Conservation (phyloP, 1,139 yeast species). For the Zygosaccharomyces sapae region DNA sequence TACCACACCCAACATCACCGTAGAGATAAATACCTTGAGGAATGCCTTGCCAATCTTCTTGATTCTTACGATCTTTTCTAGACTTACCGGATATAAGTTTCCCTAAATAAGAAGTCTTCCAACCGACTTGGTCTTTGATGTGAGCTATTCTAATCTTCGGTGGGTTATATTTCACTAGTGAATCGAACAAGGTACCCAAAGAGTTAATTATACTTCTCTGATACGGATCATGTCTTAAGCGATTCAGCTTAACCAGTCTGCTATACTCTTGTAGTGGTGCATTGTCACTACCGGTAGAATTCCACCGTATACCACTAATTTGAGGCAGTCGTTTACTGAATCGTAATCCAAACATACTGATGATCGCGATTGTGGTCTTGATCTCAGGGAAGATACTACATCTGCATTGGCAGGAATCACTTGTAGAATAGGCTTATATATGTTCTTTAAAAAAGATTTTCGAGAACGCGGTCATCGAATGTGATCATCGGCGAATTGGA, state of each 20-base stretch:
- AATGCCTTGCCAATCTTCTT: slow-evolving; percentile 28
- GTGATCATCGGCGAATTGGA: slow-evolving; percentile 2
- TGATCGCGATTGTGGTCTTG: neutral
- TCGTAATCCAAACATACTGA: neutral
- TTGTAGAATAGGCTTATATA: neutral
- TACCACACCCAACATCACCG: slow-evolving; percentile 98
- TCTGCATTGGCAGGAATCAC: slow-evolving; percentile 3
- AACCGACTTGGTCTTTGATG: slow-evolving; percentile 44
- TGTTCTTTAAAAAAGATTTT: neutral
- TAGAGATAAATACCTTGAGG: slow-evolving; percentile 85
- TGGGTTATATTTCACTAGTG: slow-evolving; percentile 49
- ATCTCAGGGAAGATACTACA: neutral
- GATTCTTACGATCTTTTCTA: neutral
- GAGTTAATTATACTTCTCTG: slow-evolving; percentile 58
- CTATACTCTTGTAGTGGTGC: slow-evolving; percentile 63
- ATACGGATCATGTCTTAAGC: slow-evolving; percentile 59
- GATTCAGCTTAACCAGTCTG: slow-evolving; percentile 47
- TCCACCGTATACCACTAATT: neutral
- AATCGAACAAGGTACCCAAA: slow-evolving; percentile 50
- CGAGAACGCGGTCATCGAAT: slow-evolving; percentile 1
- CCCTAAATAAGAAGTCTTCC: slow-evolving; percentile 41
- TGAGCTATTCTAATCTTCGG: slow-evolving; percentile 51
- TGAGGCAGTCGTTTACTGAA: neutral
- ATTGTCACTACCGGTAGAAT: slow-evolving; percentile 1
- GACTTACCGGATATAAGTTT: slow-evolving; percentile 13